Conservation (phyloP, 1,139 yeast genomes). For the Yamadazyma diddensiae region DNA sequence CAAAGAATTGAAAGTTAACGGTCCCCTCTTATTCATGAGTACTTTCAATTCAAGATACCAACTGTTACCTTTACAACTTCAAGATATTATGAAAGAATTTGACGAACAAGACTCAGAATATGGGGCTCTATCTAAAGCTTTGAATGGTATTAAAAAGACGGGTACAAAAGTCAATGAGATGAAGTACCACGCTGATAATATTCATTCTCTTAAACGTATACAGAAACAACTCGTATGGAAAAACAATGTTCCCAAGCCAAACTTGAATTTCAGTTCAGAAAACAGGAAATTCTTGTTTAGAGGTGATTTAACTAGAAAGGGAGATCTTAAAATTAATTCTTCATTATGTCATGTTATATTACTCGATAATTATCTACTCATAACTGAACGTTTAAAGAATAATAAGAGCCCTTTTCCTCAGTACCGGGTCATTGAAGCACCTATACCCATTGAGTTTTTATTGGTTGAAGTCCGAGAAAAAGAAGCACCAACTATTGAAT, state of each 20-base stretch:
- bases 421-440: conserved; percentile 52
- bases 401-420: conserved; percentile 21
- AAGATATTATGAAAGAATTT: conserved; percentile 52
- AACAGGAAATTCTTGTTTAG: conserved; percentile 56
- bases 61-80: conserved; percentile 63
- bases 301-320: conserved; percentile 61
- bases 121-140: conserved; percentile 51
- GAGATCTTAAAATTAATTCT: conserved; percentile 57
- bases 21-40: conserved; percentile 64
- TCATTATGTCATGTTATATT: conserved; percentile 54
- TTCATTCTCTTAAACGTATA: conserved; percentile 45
- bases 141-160: conserved; percentile 37
- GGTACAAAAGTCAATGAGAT: conserved; percentile 44
- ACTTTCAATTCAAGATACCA: conserved; percentile 77
- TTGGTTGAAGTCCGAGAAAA: conserved; percentile 49
- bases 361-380: conserved; percentile 68
- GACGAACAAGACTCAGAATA: conserved; percentile 55
- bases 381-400: conserved; percentile 51
- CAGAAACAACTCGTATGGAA: conserved; percentile 52
- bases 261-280: conserved; percentile 53
- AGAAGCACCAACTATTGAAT: conserved; percentile 19
- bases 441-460: conserved; percentile 59
- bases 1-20: conserved; percentile 47
- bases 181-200: conserved; percentile 55
- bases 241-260: conserved; percentile 33